Percentiles rank a stretch among this genome's conserved stretches.
Evolutionary conservation across 768 basidiomycete species (phyloP).

Genomic region (Suillus bovinus): DNA sequence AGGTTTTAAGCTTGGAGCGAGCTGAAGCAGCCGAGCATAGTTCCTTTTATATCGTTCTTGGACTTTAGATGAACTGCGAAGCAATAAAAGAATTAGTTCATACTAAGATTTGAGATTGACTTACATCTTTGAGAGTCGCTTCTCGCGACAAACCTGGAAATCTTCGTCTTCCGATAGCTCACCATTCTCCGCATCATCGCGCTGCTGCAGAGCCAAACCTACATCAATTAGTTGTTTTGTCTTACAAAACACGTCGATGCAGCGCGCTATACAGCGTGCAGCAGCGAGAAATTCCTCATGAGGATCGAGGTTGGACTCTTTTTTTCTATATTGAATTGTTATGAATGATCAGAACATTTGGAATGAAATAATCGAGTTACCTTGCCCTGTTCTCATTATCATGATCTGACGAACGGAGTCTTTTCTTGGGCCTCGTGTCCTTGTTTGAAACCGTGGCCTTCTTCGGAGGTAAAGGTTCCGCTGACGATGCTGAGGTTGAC

Average conservation of each 20-base stretch:
- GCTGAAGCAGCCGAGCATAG: not conserved
- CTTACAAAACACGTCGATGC: conserved; percentile 12
- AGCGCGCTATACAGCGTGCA: conserved; percentile 3
- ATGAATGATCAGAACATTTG: too few relatives aligned
- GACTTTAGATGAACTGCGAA: not conserved
- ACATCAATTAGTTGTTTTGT: too few relatives aligned
- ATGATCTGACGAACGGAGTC: too few relatives aligned
- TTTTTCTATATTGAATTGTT: too few relatives aligned
- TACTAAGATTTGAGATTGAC: not conserved
- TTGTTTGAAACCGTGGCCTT: too few relatives aligned
- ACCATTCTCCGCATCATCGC: conserved; percentile 1
- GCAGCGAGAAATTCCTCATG: conserved; percentile 2
- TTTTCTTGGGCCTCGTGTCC: too few relatives aligned
- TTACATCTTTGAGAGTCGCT: not conserved
- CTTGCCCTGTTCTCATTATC: too few relatives aligned
- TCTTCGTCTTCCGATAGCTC: conserved; percentile 3
- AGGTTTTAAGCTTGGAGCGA: not conserved
- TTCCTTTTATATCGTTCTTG: not conserved
- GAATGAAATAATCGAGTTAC: too few relatives aligned
- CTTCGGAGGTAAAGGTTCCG: too few relatives aligned
- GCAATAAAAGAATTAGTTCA: not conserved
- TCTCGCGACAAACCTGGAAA: not conserved
- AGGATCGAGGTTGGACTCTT: too few relatives aligned
- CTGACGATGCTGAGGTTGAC: too few relatives aligned
- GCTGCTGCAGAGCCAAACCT: too few relatives aligned